Evolutionary conservation across 2,329 filamentous ascomycete species (phyloP), one percentile per base, ranked within the genome.

Genomic region (Verruconis gallopava): DNA sequence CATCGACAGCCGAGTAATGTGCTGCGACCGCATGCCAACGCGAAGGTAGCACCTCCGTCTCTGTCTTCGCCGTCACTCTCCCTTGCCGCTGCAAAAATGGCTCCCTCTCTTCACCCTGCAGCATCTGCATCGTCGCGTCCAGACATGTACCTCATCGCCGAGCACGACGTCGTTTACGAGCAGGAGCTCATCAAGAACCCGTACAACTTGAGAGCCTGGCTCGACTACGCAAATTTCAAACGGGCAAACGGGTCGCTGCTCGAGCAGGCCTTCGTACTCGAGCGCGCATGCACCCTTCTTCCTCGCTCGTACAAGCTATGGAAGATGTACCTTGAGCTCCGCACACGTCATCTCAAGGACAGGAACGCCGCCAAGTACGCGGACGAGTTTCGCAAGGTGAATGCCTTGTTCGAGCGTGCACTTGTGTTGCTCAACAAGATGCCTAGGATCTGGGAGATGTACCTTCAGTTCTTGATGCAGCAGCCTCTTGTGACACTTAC

Each of bases 391-490:
- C 74, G 79, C 56, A 98, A 96, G 63, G 86, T 96, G 58, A 98
- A 98, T 59, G 73, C 84, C 42, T 75, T 96, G 32, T 98, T 94
- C 58, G 91, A 98, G 65, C 76, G 85, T 51, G 88, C 91, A 3
- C 67, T 98, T 40, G 84, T 95, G 45, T 71, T 98, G 32, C 73
- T 98, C 47, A 95, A 98, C 66, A 98, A 98, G 66, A 98, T 98
- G 91, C 91, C 93, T 18, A 76, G 78, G 50, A 91, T 98, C 57
- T 98, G 91, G 93, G 88, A 95, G 59, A 85, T 96, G 78, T 98
- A 95, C 59, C 77, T 98, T 47, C 74, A 74, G 38, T 96, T 98
- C 56, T 69, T 98, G 44, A 77, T 89, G 57, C 77, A 83, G 55
- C 91, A 98, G 59, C 91, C 91, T n/a, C 68, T 93, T 42, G 78